These are phyloP conservation scores for Ambrosia trifida DNA, from an alignment of 129 eudicot genomes.

Conservation along the genomic window DNA sequence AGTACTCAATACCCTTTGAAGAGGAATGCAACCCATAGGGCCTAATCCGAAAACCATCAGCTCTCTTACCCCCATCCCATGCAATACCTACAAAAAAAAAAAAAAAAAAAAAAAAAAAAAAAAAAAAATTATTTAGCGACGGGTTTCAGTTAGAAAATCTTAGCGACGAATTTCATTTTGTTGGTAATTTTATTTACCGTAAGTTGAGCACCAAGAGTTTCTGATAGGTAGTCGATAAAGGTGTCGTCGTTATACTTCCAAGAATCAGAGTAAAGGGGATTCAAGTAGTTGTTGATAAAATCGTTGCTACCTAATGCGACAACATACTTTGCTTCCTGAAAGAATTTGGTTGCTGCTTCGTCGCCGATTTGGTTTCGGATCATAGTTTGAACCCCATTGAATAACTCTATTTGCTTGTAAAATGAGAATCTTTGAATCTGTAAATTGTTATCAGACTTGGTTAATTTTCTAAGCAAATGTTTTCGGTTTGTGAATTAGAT, in stretches of 20 bases:
- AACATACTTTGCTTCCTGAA: constrained; percentile 67
- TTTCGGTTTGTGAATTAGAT: not conserved
- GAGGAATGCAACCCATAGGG: constrained; percentile 98
- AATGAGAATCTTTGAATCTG: constrained; percentile 83
- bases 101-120: not conserved
- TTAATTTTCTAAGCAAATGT: not conserved
- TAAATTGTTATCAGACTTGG: not conserved
- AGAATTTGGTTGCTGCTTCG: constrained; percentile 57
- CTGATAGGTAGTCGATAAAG: constrained; percentile 60
- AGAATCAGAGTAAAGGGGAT: constrained; percentile 85
- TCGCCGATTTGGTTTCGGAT: constrained; percentile 55
- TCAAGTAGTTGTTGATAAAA: constrained; percentile 91
- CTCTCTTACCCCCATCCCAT: constrained; percentile 74
- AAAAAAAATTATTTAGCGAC: not conserved
- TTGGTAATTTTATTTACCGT: constrained; percentile 37
- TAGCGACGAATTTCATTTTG: not conserved
- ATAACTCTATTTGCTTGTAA: constrained; percentile 84
- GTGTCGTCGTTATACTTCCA: constrained; percentile 70
- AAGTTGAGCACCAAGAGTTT: constrained; percentile 71
- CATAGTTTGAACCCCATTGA: constrained; percentile 71
- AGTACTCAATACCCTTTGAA: constrained; percentile 82
- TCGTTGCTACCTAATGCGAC: constrained; percentile 96
- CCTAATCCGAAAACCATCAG: constrained; percentile 93
- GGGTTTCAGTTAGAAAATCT: not conserved
- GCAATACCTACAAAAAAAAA: constrained; percentile 47